Conservation (phyloP, 2,329 filamentous ascomycete species). For the Aspergillus unguis region DNA sequence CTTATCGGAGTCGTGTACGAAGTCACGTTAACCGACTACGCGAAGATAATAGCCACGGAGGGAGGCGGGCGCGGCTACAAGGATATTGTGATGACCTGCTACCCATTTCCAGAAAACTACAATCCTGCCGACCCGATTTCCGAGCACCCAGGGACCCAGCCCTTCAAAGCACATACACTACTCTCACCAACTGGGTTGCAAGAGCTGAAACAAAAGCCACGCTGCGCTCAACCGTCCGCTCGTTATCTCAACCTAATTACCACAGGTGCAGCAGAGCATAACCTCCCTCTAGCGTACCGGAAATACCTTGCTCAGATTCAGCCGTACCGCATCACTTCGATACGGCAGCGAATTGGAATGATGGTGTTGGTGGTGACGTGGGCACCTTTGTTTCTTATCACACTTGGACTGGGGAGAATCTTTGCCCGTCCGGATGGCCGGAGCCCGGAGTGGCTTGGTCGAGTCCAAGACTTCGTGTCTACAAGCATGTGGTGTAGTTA, state of each 20-base stretch:
- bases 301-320: conserved; percentile 66
- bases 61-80: conserved; percentile 82
- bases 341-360: conserved; percentile 64
- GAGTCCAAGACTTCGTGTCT: conserved; percentile 52
- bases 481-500: conserved; percentile 62
- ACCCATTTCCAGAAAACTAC: conserved; percentile 57
- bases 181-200: conserved; percentile 58
- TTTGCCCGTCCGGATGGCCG: conserved; percentile 65
- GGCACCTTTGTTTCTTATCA: conserved; percentile 56
- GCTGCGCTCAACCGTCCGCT: conserved; percentile 76
- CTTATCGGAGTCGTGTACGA: conserved; percentile 94
- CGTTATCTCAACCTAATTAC: conserved; percentile 80
- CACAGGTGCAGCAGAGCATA: conserved; percentile 74
- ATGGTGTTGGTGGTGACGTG: conserved; percentile 60
- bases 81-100: conserved; percentile 76
- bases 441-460: conserved; percentile 64
- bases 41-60: conserved; percentile 84
- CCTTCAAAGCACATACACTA: conserved; percentile 83
- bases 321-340: conserved; percentile 67
- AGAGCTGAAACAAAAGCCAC: conserved; percentile 51
- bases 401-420: conserved; percentile 43
- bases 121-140: conserved; percentile 58
- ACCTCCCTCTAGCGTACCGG: conserved; percentile 75
- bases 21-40: conserved; percentile 77
- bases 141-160: conserved; percentile 56